Conservation (phyloP, 2,329 filamentous ascomycete species). For the Beauveria brongniartii region DNA sequence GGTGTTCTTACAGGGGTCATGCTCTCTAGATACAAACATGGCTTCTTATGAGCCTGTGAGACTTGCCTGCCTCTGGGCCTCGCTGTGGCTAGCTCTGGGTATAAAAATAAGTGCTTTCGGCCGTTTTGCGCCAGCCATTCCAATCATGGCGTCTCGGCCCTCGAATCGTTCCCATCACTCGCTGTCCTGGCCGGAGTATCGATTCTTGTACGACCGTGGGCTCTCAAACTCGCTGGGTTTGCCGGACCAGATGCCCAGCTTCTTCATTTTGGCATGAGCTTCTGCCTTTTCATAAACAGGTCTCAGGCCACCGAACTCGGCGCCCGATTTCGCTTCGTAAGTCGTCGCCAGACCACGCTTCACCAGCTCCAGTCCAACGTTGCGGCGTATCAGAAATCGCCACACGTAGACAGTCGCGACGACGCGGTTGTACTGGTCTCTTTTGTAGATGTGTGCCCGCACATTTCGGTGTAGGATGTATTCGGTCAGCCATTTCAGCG, state of each 20-base stretch:
- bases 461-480: constrained; percentile 68
- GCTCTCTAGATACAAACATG: background rate
- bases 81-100: background rate
- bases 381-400: constrained; percentile 57
- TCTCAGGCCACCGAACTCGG: constrained; percentile 73
- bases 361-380: constrained; percentile 88
- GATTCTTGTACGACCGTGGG: constrained; percentile 77
- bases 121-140: background rate
- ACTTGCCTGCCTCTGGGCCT: background rate
- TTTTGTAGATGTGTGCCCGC: constrained; percentile 71
- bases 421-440: constrained; percentile 87
- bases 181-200: constrained; percentile 14
- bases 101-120: background rate
- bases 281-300: constrained; percentile 59
- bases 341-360: constrained; percentile 77
- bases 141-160: background rate
- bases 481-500: constrained; percentile 67
- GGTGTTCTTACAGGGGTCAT: background rate
- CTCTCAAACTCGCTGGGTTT: constrained; percentile 62
- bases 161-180: background rate
- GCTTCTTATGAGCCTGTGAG: background rate
- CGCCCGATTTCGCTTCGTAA: constrained; percentile 86
- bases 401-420: constrained; percentile 79
- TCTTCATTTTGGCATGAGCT: constrained; percentile 54
- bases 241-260: constrained; percentile 68